A percentile compares a stretch with the other conserved stretches of the same genome.
phyloP scores from a whole-genome alignment of 768 basidiomycete genomes.

The Xerocomus potaroensis region DNA sequence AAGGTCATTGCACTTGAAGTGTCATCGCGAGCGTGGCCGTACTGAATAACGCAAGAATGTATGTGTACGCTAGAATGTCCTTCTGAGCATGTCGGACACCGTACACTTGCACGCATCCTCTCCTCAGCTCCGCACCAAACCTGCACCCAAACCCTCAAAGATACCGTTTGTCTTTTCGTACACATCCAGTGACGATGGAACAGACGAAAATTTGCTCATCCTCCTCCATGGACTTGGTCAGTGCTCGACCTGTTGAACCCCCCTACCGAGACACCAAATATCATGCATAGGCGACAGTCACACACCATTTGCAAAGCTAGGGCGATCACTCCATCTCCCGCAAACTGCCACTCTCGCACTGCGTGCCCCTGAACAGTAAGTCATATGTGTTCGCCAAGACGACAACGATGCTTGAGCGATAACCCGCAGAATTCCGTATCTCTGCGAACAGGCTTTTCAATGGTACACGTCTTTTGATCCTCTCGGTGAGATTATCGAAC shows the following conservation, averaged over 20 bases:
- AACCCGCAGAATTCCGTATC: conserved; percentile 60
- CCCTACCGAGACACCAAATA: background rate
- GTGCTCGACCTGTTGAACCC: conserved; percentile 13
- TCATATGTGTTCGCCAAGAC: conserved; percentile 18
- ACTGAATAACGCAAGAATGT: too few relatives aligned
- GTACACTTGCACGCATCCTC: conserved; percentile 19
- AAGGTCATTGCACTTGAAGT: too few relatives aligned
- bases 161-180: conserved; percentile 64
- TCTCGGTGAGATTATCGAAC: conserved; percentile 65
- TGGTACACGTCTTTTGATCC: conserved; percentile 84
- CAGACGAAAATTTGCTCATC: conserved; percentile 80
- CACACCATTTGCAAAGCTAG: conserved; percentile 71
- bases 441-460: conserved; percentile 76
- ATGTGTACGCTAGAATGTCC: too few relatives aligned
- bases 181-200: conserved; percentile 71
- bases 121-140: conserved; percentile 40
- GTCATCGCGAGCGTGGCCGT: too few relatives aligned
- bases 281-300: conserved; percentile 68
- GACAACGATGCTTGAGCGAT: conserved; percentile 10
- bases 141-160: conserved; percentile 39
- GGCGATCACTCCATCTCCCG: conserved; percentile 71
- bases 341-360: conserved; percentile 85
- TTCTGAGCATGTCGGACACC: conserved; percentile 18
- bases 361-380: conserved; percentile 71
- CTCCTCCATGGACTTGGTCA: conserved; percentile 83